Conservation (phyloP, 2,329 filamentous ascomycete species). For the Chaetomiaceae sp. region DNA sequence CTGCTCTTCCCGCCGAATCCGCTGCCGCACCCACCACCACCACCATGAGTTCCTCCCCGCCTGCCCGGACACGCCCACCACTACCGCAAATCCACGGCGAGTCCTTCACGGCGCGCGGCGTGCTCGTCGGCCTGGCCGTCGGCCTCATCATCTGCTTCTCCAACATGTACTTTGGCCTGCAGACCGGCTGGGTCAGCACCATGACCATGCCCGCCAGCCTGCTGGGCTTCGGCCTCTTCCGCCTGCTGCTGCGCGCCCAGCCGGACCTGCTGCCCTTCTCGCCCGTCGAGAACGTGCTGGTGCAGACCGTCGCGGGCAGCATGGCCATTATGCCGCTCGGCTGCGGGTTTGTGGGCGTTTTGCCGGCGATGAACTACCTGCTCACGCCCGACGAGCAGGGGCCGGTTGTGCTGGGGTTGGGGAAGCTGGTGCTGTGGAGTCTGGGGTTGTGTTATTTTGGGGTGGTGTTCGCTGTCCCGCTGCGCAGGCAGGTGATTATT, state of each 20-base stretch:
- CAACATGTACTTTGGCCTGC: conserved; percentile 98
- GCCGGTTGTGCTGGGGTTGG: conserved; percentile 63
- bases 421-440: conserved; percentile 83
- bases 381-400: conserved; percentile 72
- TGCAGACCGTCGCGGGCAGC: conserved; percentile 90
- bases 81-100: conserved; percentile 36
- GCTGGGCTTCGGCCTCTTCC: conserved; percentile 93
- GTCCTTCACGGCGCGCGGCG: conserved; percentile 79
- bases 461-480: conserved; percentile 88
- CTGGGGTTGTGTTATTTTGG: conserved; percentile 93
- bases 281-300: conserved; percentile 91
- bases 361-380: conserved; percentile 82
- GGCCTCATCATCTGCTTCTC: conserved; percentile 91
- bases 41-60: background rate
- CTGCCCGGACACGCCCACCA: too few species aligned
- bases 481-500: conserved; percentile 83
- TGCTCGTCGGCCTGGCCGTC: conserved; percentile 73
- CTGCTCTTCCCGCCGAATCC: too few species aligned
- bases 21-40: background rate
- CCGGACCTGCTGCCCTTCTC: conserved; percentile 61
- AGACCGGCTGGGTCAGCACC: conserved; percentile 56
- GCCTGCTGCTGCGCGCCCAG: conserved; percentile 63
- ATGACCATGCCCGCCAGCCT: conserved; percentile 97
- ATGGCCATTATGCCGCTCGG: conserved; percentile 96
- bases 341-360: conserved; percentile 89